Percentiles rank a stretch among this genome's conserved stretches.
These are phyloP conservation scores for Quercus phellos DNA, from an alignment of 331 rosid genomes.

Conservation along the genomic window DNA sequence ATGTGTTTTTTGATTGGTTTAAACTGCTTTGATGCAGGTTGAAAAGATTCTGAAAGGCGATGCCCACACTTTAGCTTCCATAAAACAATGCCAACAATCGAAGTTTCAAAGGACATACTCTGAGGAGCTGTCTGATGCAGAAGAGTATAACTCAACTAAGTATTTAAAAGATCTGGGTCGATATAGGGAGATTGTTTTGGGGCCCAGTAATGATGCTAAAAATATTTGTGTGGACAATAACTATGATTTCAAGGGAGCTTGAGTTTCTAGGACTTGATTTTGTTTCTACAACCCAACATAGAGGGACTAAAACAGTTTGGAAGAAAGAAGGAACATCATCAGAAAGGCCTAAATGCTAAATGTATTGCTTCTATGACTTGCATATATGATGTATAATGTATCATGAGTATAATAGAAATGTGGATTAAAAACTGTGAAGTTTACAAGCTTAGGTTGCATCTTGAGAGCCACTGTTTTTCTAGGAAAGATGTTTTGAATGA, in stretches of 20 bases:
- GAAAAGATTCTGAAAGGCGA: conserved; percentile 56
- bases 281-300: no score
- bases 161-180: conserved; percentile 44
- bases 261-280: background rate
- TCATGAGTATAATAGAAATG: no score
- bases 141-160: conserved; percentile 80
- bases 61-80: conserved; percentile 26
- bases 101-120: conserved; percentile 66
- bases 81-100: conserved; percentile 41
- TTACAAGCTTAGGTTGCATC: no score
- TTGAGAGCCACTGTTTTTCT: no score
- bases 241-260: background rate
- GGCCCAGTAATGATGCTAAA: conserved; percentile 23
- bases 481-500: no score
- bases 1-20: background rate
- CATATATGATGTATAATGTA: no score
- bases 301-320: no score
- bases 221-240: background rate
- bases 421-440: no score
- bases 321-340: no score
- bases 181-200: conserved; percentile 41
- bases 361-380: no score
- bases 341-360: no score
- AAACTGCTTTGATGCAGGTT: conserved; percentile 41
- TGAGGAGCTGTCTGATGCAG: conserved; percentile 70